Conservation (phyloP, 768 basidiomycete genomes). For the Leccinum broughii region DNA sequence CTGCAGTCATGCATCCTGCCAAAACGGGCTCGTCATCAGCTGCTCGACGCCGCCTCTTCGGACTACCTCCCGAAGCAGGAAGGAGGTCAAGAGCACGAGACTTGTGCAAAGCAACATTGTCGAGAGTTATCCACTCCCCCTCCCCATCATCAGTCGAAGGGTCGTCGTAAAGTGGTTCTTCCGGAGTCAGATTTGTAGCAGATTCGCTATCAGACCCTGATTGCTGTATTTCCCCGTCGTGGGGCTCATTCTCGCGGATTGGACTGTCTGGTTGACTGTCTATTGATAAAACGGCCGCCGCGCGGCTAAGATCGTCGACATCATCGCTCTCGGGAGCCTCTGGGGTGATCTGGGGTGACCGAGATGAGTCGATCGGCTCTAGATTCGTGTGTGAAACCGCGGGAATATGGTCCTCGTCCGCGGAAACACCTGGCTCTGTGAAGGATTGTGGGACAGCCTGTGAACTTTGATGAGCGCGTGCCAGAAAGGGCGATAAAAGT, state of each 20-base stretch:
- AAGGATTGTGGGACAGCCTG: constrained; percentile 10
- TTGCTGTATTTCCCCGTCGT: constrained; percentile 33
- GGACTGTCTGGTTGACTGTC: constrained; percentile 12
- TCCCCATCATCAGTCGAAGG: constrained; percentile 78
- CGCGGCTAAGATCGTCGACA: constrained; percentile 14
- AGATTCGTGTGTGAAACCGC: constrained; percentile 1
- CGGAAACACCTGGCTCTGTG: not conserved
- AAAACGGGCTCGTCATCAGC: constrained; percentile 46
- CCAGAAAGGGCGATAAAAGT: not conserved
- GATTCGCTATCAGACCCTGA: constrained; percentile 2
- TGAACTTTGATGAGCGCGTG: not conserved
- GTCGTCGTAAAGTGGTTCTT: constrained; percentile 62
- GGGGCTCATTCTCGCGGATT: constrained; percentile 31
- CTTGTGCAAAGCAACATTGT: constrained; percentile 83
- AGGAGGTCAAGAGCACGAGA: constrained; percentile 83
- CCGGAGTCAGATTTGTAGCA: constrained; percentile 12
- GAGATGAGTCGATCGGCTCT: constrained; percentile 4
- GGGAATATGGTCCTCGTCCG: constrained; percentile 5
- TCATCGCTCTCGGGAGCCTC: not conserved
- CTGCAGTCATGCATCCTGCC: constrained; percentile 94
- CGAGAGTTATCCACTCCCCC: constrained; percentile 97
- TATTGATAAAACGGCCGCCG: constrained; percentile 13
- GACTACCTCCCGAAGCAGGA: constrained; percentile 46
- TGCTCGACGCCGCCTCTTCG: constrained; percentile 35
- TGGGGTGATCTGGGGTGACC: not conserved